Percentiles rank a stretch among this genome's conserved stretches.
phyloP scores from a whole-genome alignment of 306 rosid genomes.

The Trichosanthes truncata region DNA sequence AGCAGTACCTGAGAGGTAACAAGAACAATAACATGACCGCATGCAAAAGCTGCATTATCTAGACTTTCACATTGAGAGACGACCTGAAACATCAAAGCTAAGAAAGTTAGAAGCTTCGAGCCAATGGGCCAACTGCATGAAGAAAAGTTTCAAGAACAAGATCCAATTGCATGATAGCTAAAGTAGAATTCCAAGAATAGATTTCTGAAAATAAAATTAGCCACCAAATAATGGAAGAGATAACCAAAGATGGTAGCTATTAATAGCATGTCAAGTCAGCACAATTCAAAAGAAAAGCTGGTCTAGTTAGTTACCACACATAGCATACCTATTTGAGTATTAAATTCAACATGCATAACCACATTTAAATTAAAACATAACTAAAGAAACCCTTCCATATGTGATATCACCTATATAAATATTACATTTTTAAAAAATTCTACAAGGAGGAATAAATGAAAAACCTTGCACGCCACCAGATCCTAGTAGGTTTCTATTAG shows the following conservation, averaged over 20 bases:
- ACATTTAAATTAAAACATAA: neutral
- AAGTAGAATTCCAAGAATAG: neutral
- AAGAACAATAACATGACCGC: conserved; percentile 62
- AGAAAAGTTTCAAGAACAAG: neutral
- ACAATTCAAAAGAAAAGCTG: neutral
- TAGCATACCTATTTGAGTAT: neutral
- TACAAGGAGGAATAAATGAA: no score
- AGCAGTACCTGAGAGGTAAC: conserved; percentile 65
- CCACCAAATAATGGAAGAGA: neutral
- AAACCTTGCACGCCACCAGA: no score
- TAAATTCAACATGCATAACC: neutral
- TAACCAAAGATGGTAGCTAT: neutral
- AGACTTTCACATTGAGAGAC: conserved; percentile 40
- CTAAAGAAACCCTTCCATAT: neutral
- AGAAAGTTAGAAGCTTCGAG: neutral
- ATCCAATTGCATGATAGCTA: neutral
- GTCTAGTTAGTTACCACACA: neutral
- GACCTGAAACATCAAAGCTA: conserved; percentile 35
- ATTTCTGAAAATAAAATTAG: neutral
- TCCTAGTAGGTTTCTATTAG: no score
- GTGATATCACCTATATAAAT: no score
- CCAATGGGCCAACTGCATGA: neutral
- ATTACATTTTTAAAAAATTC: no score
- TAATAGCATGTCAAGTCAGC: neutral
- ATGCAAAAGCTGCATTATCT: conserved; percentile 54